Conservation (phyloP, 2,329 filamentous ascomycete species). For the Dothidotthia symphoricarpi region DNA sequence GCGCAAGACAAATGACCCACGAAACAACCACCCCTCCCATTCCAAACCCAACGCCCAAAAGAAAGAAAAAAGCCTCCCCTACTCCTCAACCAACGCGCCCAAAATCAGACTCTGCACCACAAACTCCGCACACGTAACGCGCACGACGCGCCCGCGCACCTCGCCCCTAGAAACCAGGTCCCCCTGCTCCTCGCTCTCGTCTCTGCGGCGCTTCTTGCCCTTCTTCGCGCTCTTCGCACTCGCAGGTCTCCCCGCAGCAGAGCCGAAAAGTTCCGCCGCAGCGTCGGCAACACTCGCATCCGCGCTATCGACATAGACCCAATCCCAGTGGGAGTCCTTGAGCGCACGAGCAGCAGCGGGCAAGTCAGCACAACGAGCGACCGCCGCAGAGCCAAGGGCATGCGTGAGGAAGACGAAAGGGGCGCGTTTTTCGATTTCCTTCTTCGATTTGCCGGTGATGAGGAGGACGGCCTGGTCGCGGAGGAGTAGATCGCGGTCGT, state of each 20-base stretch:
- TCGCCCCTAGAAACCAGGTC: slow-evolving; percentile 31
- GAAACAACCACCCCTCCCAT: too few species aligned
- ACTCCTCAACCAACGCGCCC: slow-evolving; percentile 69
- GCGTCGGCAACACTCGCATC: slow-evolving; percentile 56
- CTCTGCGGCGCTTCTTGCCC: slow-evolving; percentile 48
- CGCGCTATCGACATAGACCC: slow-evolving; percentile 78
- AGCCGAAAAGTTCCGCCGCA: slow-evolving; percentile 51
- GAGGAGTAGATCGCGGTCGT: slow-evolving; percentile 60
- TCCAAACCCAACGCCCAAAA: too few species aligned
- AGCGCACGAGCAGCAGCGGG: slow-evolving; percentile 64
- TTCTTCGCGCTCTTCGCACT: slow-evolving; percentile 32
- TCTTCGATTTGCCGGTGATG: slow-evolving; percentile 63
- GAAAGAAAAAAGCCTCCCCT: not conserved
- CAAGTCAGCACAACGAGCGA: slow-evolving; percentile 65
- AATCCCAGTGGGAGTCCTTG: slow-evolving; percentile 63
- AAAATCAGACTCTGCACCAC: slow-evolving; percentile 91
- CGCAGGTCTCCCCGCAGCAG: slow-evolving; percentile 8
- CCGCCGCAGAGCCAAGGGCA: slow-evolving; percentile 67
- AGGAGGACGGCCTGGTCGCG: slow-evolving; percentile 67
- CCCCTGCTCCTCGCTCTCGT: slow-evolving; percentile 27
- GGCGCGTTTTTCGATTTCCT: slow-evolving; percentile 63
- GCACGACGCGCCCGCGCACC: slow-evolving; percentile 54
- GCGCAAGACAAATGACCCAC: too few species aligned
- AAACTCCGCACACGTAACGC: slow-evolving; percentile 77
- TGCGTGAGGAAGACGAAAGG: slow-evolving; percentile 78